A percentile compares a stretch with the other conserved stretches of the same genome.
Evolutionary conservation across 345 rosid species (phyloP).

Genomic region (Eucalyptus victrix): DNA sequence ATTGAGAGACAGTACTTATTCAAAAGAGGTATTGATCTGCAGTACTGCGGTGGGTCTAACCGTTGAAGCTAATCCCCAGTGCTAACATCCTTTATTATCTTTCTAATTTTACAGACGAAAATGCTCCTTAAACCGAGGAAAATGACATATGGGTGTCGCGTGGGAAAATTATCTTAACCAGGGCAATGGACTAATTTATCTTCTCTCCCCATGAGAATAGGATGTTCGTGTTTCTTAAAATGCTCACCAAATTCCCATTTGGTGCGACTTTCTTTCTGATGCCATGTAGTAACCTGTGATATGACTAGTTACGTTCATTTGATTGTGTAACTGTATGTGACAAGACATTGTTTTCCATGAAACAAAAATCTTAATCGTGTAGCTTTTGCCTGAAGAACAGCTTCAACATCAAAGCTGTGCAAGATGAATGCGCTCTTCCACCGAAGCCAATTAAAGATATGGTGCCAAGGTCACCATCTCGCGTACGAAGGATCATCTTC

Average conservation of each 20-base stretch:
- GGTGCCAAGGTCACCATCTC: neutral
- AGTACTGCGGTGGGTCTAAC: neutral
- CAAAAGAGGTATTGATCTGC: neutral
- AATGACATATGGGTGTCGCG: neutral
- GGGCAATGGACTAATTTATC: neutral
- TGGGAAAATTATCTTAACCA: neutral
- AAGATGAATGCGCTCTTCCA: neutral
- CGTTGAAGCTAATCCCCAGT: neutral
- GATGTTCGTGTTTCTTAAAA: neutral
- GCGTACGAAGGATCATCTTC: neutral
- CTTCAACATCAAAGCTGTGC: neutral
- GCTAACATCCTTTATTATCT: neutral
- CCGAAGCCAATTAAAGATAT: neutral
- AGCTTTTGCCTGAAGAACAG: neutral
- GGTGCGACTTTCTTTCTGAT: neutral
- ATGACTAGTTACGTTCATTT: neutral
- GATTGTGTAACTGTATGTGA: neutral
- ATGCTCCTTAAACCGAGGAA: neutral
- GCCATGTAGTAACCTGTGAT: neutral
- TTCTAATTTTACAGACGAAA: neutral
- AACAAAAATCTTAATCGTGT: neutral
- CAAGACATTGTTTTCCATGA: neutral
- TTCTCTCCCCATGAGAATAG: neutral
- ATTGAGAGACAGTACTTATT: neutral
- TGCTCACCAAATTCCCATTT: neutral